These are phyloP conservation scores for Scleroderma bovista DNA, from an alignment of 768 basidiomycete species.

Conservation along the genomic window DNA sequence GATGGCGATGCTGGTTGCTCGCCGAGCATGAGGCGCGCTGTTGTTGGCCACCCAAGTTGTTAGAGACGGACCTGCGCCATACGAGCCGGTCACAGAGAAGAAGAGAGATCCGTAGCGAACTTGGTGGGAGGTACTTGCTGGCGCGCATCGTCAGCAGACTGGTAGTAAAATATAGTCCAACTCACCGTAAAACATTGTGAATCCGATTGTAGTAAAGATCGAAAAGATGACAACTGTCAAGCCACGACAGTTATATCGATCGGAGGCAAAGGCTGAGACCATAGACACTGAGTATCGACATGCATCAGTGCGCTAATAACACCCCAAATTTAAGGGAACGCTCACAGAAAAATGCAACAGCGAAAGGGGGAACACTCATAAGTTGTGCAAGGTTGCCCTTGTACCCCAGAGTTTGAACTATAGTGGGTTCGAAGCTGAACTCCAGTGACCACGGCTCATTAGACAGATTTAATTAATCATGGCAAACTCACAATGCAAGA, in stretches of 20 bases:
- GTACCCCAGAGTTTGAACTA: constrained; percentile 59
- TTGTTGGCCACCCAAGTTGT: constrained; percentile 62
- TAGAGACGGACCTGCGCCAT: constrained; percentile 48
- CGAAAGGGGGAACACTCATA: constrained; percentile 57
- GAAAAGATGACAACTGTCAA: constrained; percentile 40
- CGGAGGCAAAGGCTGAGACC: constrained; percentile 43
- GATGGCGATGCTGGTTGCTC: constrained; percentile 55
- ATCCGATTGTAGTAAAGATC: constrained; percentile 42
- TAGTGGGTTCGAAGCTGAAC: constrained; percentile 63
- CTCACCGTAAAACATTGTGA: constrained; percentile 51
- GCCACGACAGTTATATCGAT: constrained; percentile 48
- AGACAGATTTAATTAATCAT: neutral
- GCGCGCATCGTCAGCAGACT: neutral
- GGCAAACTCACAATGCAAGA: constrained; percentile 18
- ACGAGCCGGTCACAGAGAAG: constrained; percentile 47
- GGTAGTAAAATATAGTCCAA: neutral
- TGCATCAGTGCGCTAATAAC: neutral
- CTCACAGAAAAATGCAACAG: constrained; percentile 44
- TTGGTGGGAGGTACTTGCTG: constrained; percentile 26
- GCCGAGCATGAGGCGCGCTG: constrained; percentile 47
- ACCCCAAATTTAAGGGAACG: neutral
- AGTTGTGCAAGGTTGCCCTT: constrained; percentile 50
- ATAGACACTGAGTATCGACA: constrained; percentile 28
- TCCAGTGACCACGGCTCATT: constrained; percentile 29
- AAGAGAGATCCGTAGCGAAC: constrained; percentile 53